These are phyloP conservation scores for Linanthus parryae DNA, from an alignment of 148 eudicot genomes.

Conservation along the genomic window DNA sequence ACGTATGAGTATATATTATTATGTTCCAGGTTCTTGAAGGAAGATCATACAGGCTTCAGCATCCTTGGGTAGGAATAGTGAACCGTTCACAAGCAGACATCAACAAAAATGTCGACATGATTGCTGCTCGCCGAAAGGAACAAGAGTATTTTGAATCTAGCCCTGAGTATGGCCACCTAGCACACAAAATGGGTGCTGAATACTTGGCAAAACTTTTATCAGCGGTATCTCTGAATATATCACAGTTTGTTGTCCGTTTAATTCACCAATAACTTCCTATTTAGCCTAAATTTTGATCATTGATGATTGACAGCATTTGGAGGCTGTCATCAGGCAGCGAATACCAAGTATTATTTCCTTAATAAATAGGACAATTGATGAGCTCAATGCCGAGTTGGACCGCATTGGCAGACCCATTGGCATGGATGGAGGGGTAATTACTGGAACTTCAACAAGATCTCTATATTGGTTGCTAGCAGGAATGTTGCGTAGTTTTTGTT, in stretches of 20 bases:
- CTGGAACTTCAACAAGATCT: neutral
- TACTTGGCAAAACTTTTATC: conserved; percentile 95
- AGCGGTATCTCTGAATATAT: conserved; percentile 40
- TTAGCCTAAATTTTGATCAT: neutral
- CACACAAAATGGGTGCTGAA: conserved; percentile 93
- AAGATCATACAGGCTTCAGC: conserved; percentile 84
- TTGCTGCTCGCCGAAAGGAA: conserved; percentile 82
- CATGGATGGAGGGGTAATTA: conserved; percentile 92
- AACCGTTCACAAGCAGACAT: conserved; percentile 99
- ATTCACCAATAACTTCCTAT: neutral
- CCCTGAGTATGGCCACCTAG: conserved; percentile 95
- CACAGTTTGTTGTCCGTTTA: neutral
- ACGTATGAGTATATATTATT: neutral
- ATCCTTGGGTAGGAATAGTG: conserved; percentile 99
- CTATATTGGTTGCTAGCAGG: neutral
- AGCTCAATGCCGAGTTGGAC: conserved; percentile 95
- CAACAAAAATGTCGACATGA: conserved; percentile 93
- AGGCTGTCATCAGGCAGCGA: conserved; percentile 82
- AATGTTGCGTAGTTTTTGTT: neutral
- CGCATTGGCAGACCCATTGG: conserved; percentile 95
- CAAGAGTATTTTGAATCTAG: conserved; percentile 89
- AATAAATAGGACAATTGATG: conserved; percentile 94
- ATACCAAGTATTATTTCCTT: conserved; percentile 93
- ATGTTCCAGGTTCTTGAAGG: conserved; percentile 86
- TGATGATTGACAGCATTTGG: conserved; percentile 67